Base-by-base conservation (phyloP, 1,284 basidiomycete species). In the Irpex sp. region DNA sequence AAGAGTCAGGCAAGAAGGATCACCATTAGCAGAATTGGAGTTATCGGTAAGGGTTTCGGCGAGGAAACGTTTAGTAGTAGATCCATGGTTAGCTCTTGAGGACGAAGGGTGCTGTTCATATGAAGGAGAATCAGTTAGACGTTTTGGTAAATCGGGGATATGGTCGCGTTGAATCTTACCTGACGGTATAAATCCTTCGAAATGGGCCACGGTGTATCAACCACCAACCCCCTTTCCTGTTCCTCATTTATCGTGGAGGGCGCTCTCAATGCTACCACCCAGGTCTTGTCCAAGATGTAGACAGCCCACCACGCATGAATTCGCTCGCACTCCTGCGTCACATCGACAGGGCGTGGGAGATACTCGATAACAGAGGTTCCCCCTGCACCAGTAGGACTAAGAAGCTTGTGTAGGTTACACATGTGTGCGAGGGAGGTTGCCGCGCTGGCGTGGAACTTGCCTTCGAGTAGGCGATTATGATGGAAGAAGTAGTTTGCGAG, bases 401-500 rank as follows among this genome's bases (percentile, higher is more conserved):
- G 8, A 7, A 64, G 19, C 48, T 65, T 63, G 59, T 67, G 66
- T 36, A 67, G 51, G 23, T 56, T 56, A 58, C 66, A 65, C 62
- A 65, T 71, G 36, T 77, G 61, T 1, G 72, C 72, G 4, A 77
- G 64, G 0, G 75, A 75, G 0, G 73, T 66, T 0, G 76, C 76
- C 4, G 73, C 71, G 35, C 72, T 72, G 5, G 73, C 70, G 61
- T 78, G 76, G 58, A 74, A 74, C 42, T 70, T 71, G 5, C 76
- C 78, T 63, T 79, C 76, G 0, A 79, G 65, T 19, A 73, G 65
- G n/a, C 74, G 68, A 16, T 72, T 73, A n/a, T 73, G 69, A 47
- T 70, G 71, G 53, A 75, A 72, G 66, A 77, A 78, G 64, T 78
- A 79, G 51, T 73, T 71, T 0, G 77, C 74, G 23, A 80, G 69